Evolutionary conservation across 1,284 basidiomycete genomes (phyloP).

Genomic region (Cutaneotrichosporon sp.): DNA sequence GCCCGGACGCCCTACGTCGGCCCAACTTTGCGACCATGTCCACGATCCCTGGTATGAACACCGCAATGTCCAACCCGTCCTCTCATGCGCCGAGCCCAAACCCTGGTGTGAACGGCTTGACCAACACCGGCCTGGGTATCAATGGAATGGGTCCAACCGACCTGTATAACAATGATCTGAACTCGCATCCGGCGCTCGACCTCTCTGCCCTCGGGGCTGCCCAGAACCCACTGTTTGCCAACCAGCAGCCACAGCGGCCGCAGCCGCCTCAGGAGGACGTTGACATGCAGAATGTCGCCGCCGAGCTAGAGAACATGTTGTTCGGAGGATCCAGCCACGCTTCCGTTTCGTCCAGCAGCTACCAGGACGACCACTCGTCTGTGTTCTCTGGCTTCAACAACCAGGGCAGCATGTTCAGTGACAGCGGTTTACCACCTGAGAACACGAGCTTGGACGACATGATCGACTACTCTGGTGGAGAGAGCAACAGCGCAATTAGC

Average conservation of each 20-base stretch:
- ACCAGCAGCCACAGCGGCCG: slow-evolving; percentile 8
- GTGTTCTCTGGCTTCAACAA: slow-evolving; percentile 30
- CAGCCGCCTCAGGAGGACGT: slow-evolving; percentile 16
- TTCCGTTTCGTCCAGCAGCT: slow-evolving; percentile 31
- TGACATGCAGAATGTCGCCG: slow-evolving; percentile 29
- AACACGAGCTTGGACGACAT: slow-evolving; percentile 33
- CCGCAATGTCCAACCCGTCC: slow-evolving; percentile 15
- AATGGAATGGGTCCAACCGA: slow-evolving; percentile 5
- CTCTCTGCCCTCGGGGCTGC: slow-evolving; percentile 10
- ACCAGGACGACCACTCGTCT: slow-evolving; percentile 30
- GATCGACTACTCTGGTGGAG: slow-evolving; percentile 40
- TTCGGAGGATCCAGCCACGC: slow-evolving; percentile 26
- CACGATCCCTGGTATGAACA: slow-evolving; percentile 15
- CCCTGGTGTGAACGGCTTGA: slow-evolving; percentile 6
- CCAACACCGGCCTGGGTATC: background rate
- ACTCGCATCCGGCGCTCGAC: slow-evolving; percentile 5
- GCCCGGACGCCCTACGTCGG: slow-evolving; percentile 33
- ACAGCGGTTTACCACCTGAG: slow-evolving; percentile 35
- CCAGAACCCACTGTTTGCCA: slow-evolving; percentile 16
- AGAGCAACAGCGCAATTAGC: slow-evolving; percentile 22
- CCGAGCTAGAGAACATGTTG: slow-evolving; percentile 31
- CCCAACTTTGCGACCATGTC: slow-evolving; percentile 30
- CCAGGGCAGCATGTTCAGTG: slow-evolving; percentile 28
- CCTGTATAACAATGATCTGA: slow-evolving; percentile 12
- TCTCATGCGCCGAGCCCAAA: slow-evolving; percentile 17